These are phyloP conservation scores for Ceratocystiopsis minuta DNA, from an alignment of 2,329 filamentous ascomycete genomes.

Conservation along the genomic window DNA sequence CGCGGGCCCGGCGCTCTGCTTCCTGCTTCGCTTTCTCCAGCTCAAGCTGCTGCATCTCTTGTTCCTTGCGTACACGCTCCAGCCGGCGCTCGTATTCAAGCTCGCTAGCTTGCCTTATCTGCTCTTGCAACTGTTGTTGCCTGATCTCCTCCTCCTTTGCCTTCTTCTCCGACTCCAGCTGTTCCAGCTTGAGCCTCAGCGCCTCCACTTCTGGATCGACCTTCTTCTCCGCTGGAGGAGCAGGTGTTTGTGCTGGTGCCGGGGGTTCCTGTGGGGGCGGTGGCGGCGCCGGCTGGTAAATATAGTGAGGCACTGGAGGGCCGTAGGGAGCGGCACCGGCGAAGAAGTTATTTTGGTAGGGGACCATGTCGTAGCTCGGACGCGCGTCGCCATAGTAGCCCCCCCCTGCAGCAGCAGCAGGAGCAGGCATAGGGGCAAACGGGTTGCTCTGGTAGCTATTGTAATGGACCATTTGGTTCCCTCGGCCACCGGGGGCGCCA, in stretches of 20 bases:
- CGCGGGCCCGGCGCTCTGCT: constrained; percentile 24
- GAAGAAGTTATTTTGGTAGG: constrained; percentile 24
- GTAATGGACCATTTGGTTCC: constrained; percentile 29
- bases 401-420: constrained; percentile 14
- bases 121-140: constrained; percentile 24
- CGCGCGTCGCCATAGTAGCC: constrained; percentile 24
- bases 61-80: constrained; percentile 18
- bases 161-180: constrained; percentile 27
- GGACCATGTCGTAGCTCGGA: constrained; percentile 31
- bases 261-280: constrained; percentile 22
- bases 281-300: constrained; percentile 22
- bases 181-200: constrained; percentile 41
- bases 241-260: constrained; percentile 20
- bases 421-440: constrained; percentile 24
- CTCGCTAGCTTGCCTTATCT: constrained; percentile 16
- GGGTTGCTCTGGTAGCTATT: constrained; percentile 21
- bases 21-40: constrained; percentile 28
- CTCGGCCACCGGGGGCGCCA: constrained; percentile 18
- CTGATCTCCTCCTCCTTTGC: constrained; percentile 27
- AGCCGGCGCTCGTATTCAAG: constrained; percentile 8
- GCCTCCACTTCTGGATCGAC: constrained; percentile 38
- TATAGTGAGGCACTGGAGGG: constrained; percentile 20
- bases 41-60: constrained; percentile 28
- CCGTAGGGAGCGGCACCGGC: constrained; percentile 14
- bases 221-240: constrained; percentile 19